These are phyloP conservation scores for Coniochaeta sp. DNA, from an alignment of 2,329 filamentous ascomycete species.

Conservation along the genomic window DNA sequence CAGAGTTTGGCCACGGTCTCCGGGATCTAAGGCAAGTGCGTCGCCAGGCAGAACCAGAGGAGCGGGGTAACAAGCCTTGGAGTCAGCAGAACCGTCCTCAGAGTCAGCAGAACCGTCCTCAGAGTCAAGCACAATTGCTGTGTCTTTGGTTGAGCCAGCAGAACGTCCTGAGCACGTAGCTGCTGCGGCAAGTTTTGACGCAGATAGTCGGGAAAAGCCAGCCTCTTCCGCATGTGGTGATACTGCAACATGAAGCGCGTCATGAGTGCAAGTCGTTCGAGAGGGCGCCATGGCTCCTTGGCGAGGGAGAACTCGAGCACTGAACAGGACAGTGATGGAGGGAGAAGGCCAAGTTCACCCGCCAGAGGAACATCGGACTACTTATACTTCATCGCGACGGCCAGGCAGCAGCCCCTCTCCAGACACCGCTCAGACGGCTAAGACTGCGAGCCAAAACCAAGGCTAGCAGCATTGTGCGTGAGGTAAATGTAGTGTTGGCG, in stretches of 20 bases:
- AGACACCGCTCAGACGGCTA: background rate
- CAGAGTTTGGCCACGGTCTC: conserved; percentile 43
- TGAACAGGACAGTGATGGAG: background rate
- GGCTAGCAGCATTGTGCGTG: background rate
- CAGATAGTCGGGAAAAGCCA: background rate
- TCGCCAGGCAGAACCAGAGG: conserved; percentile 51
- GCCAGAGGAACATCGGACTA: background rate
- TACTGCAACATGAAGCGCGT: background rate
- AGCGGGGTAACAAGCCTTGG: background rate
- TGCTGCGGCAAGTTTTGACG: background rate
- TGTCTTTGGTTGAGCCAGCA: background rate
- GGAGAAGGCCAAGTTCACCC: background rate
- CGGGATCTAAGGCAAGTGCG: conserved; percentile 46
- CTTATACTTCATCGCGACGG: background rate
- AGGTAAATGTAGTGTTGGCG: background rate
- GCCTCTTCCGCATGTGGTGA: background rate
- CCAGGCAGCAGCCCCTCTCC: background rate
- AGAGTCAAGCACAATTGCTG: background rate
- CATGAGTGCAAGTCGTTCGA: background rate
- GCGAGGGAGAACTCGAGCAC: background rate
- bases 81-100: background rate
- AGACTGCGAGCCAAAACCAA: background rate
- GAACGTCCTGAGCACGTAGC: background rate
- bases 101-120: background rate
- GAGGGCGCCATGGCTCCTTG: background rate